Evolutionary conservation across 306 rosid species (phyloP), one percentile per base, ranked within the genome.

Genomic region (Ziziphus jujuba): DNA sequence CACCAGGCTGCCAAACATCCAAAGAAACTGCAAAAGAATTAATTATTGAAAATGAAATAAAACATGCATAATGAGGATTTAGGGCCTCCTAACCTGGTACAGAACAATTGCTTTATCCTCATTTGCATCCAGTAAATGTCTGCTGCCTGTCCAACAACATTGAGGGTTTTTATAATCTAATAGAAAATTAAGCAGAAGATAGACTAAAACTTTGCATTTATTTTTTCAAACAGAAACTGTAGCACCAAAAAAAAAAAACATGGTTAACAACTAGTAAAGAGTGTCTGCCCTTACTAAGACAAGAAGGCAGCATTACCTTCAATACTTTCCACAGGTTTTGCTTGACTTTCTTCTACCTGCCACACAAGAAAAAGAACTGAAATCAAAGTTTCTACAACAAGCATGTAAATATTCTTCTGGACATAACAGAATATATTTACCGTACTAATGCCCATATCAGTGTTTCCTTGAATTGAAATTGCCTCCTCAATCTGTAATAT

Each of bases 401-500:
- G 24, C 40, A 51, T 10, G 71, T 21, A 48, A 19, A 69, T 49
- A 63, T 9, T 55, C 9, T 22, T 23, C 22, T 36, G 44, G 73
- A 21, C 10, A 49, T 25, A 53, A 54, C 5, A 67, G 34, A 81
- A 59, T 65, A 49, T 61, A 84, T 93, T 75, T 74, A 92, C 97
- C 66, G 73, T 59, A 82, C 70, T 81, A 60, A 73, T 55, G 59
- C 87, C 88, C 44, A 77, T 63, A 36, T 87, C 91, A 82, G 47
- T 87, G 75, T 85, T 87, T 75, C 96, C 96, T 81, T 95, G 99
- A 84, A 90, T 85, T 21, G 84, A 76, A 73, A 88, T 90, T 59
- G 99, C 97, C 87, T 95, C 96, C 74, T 88, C 97, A 66, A 95
- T 95, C 82, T 95, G 97, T 66, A 81, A 74, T 72, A 90, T 90